phyloP scores from a whole-genome alignment of 768 basidiomycete species.

The Suillus subaureus region DNA sequence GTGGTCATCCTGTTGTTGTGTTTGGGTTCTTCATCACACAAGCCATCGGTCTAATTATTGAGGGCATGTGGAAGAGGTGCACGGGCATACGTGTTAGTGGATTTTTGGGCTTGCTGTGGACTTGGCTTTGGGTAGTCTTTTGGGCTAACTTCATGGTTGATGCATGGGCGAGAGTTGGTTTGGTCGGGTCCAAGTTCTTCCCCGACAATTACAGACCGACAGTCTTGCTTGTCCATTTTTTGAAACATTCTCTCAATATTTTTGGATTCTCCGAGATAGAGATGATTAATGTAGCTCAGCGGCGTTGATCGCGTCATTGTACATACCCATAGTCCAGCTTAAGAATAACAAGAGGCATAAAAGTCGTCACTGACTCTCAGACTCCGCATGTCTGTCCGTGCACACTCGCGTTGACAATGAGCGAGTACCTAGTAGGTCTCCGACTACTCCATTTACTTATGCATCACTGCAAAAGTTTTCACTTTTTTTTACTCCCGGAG shows the following conservation, averaged over 20 bases:
- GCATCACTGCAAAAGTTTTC: too few relatives aligned
- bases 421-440: too few relatives aligned
- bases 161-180: slow-evolving; percentile 29
- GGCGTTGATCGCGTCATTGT: neutral
- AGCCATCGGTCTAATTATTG: slow-evolving; percentile 53
- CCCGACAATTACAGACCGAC: slow-evolving; percentile 8
- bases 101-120: slow-evolving; percentile 54
- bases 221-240: slow-evolving; percentile 14
- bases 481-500: too few relatives aligned
- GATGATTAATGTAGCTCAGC: neutral
- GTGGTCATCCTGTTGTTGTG: slow-evolving; percentile 44
- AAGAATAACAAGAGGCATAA: too few relatives aligned
- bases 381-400: too few relatives aligned
- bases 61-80: slow-evolving; percentile 44
- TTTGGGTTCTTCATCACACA: slow-evolving; percentile 60
- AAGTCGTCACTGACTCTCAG: too few relatives aligned
- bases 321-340: neutral
- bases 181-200: slow-evolving; percentile 5
- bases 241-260: neutral
- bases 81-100: slow-evolving; percentile 54
- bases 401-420: too few relatives aligned
- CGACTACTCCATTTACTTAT: too few relatives aligned
- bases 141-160: slow-evolving; percentile 55
- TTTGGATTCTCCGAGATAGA: neutral
- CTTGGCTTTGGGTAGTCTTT: slow-evolving; percentile 43